Evolutionary conservation across 345 rosid species (phyloP), one percentile per base, ranked within the genome.

Genomic region (Draba incana): DNA sequence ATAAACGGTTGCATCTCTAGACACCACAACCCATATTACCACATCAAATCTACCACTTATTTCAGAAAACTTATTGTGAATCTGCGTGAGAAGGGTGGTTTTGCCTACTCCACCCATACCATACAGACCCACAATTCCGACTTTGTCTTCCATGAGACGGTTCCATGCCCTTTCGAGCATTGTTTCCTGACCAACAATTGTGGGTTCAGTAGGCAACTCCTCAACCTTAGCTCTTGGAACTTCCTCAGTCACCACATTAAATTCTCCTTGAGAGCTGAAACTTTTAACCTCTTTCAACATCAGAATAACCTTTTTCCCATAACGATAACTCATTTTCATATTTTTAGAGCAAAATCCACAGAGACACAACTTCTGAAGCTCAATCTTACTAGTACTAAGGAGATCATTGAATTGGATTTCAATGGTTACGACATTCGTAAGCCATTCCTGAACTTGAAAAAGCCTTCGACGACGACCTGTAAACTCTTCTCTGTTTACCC

Each of bases 41-140:
- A 37, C 3, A 41, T 70, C 58, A 57, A 70, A 8, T 1, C 65
- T 39, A 51, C 31, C 27, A 23, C 57, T 3, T 3, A 16, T 35
- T 4, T n/a, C 55, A 24, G 15, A 8, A 39, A 70, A 43, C 58
- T 10, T 65, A 28, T 76, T 64, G 28, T 64, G 57, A 47, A 76
- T 70, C 16, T 28, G 62, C 1, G 58, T 76, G 31, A 76, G 71
- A 28, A 76, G 75, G 15, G 79, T 76, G 23, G 75, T 76, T 50
- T 76, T 76, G 23, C 79, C 79, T 37, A 69, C 75, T 20, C 75
- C 62, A 6, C 70, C 74, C 57, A 61, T 53, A 8, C 75, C 79
- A 6, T 44, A 59, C 2, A 77, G 50, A 9, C 77, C 80, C 5
- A 77, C 27, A 14, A 62, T 38, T 2, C 57, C 35, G 0, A 52